A percentile compares a stretch with the other conserved stretches of the same genome.
phyloP scores from a whole-genome alignment of 2,329 filamentous ascomycete species.

The Ascocoryne sarcoides region DNA sequence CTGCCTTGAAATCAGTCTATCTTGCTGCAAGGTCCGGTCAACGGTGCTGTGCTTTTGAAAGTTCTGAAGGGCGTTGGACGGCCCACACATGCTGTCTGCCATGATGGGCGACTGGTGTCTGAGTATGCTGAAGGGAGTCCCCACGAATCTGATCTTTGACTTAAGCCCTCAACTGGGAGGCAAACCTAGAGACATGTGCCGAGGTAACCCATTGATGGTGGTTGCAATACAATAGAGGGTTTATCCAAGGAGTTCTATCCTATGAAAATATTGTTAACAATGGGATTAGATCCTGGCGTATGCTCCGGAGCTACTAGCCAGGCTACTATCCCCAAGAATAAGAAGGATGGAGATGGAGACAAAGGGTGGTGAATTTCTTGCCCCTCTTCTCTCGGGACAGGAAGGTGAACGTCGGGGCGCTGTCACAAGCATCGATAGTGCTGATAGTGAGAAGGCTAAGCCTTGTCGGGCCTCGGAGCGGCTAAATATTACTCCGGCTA shows the following conservation, averaged over 20 bases:
- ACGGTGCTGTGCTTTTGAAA: constrained; percentile 61
- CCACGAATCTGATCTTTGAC: no score
- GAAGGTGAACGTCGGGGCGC: neutral
- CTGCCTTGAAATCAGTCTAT: constrained; percentile 48
- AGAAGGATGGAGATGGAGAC: no score
- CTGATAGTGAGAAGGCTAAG: neutral
- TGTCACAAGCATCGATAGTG: neutral
- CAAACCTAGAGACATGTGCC: no score
- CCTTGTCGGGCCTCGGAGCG: neutral
- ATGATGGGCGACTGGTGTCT: constrained; percentile 32
- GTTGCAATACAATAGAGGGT: neutral
- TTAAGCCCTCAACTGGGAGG: no score
- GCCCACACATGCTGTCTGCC: constrained; percentile 61
- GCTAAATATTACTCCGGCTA: neutral
- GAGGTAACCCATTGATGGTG: neutral
- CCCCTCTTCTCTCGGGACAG: no score
- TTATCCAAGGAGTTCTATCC: neutral
- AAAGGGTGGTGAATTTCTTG: no score
- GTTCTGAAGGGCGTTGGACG: constrained; percentile 62
- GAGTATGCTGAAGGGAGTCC: no score
- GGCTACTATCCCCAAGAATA: no score
- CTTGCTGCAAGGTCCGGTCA: constrained; percentile 63
- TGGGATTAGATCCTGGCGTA: no score
- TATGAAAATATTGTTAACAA: neutral
- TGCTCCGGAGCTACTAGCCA: no score